Evolutionary conservation across 257 asterid genomes (phyloP).

Genomic region (Mentha longifolia): DNA sequence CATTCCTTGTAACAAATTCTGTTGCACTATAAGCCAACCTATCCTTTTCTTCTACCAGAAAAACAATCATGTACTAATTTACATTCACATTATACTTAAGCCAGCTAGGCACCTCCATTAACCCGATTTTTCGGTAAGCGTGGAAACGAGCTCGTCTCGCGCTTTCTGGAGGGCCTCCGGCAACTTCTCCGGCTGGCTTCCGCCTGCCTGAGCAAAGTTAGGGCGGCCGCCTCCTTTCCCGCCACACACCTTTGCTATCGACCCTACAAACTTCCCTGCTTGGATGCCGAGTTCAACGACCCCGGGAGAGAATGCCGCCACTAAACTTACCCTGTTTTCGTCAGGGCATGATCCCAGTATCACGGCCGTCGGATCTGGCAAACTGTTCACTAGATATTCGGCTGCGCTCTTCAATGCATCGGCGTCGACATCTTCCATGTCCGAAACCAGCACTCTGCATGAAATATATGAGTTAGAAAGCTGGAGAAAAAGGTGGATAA

Average conservation of each 20-base stretch:
- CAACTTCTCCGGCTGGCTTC: conserved; percentile 82
- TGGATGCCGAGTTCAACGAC: conserved; percentile 75
- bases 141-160: conserved; percentile 60
- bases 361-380: conserved; percentile 89
- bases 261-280: conserved; percentile 89
- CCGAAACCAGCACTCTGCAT: conserved; percentile 73
- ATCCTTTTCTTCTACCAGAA: conserved; percentile 22
- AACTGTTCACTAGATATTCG: conserved; percentile 58
- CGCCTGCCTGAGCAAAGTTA: conserved; percentile 94
- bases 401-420: conserved; percentile 89
- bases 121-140: conserved; percentile 48
- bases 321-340: conserved; percentile 73
- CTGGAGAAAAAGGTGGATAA: not conserved
- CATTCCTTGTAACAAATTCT: conserved; percentile 15
- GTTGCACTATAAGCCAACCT: conserved; percentile 9
- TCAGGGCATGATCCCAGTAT: conserved; percentile 84
- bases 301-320: conserved; percentile 82
- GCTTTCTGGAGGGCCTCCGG: conserved; percentile 75
- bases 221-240: conserved; percentile 98
- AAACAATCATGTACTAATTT: too few species aligned
- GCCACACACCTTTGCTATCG: conserved; percentile 83
- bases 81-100: not conserved
- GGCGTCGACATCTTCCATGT: conserved; percentile 81
- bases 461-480: not conserved
- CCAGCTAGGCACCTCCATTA: not conserved